Conservation (phyloP, 352 stramenopile species). For the Globisporangium nagaii region DNA sequence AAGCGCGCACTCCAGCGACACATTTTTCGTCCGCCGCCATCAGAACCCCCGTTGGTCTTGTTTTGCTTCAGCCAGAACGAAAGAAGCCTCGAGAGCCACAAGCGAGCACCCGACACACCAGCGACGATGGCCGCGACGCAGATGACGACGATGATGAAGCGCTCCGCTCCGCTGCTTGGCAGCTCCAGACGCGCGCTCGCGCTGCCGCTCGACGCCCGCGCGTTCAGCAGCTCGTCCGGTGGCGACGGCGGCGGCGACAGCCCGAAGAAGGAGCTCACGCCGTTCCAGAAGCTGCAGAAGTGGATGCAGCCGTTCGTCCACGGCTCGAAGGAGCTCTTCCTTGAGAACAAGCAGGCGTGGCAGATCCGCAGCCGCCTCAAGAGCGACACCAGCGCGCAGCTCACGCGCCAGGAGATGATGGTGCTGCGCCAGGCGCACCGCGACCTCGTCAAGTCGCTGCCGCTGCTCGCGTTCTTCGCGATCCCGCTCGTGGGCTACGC, state of each 20-base stretch:
- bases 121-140: neutral
- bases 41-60: no score
- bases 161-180: neutral
- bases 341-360: slow-evolving; percentile 78
- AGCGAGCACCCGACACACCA: no score
- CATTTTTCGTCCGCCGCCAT: no score
- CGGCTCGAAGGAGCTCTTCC: slow-evolving; percentile 63
- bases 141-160: neutral
- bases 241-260: slow-evolving; percentile 1
- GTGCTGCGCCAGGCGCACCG: slow-evolving; percentile 73
- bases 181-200: neutral
- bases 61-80: neutral
- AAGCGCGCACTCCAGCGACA: no score
- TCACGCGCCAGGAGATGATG: slow-evolving; percentile 76
- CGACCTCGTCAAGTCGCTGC: slow-evolving; percentile 82
- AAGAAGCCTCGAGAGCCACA: neutral
- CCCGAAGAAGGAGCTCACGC: slow-evolving; percentile 36
- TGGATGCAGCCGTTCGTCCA: slow-evolving; percentile 78
- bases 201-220: neutral
- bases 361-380: slow-evolving; percentile 55
- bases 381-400: slow-evolving; percentile 11
- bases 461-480: slow-evolving; percentile 66
- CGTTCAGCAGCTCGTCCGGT: neutral
- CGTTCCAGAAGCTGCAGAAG: slow-evolving; percentile 77
- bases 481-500: slow-evolving; percentile 69